phyloP scores from a whole-genome alignment of 176 grass and related monocot species.

The Rhipidocladum racemiflorum region DNA sequence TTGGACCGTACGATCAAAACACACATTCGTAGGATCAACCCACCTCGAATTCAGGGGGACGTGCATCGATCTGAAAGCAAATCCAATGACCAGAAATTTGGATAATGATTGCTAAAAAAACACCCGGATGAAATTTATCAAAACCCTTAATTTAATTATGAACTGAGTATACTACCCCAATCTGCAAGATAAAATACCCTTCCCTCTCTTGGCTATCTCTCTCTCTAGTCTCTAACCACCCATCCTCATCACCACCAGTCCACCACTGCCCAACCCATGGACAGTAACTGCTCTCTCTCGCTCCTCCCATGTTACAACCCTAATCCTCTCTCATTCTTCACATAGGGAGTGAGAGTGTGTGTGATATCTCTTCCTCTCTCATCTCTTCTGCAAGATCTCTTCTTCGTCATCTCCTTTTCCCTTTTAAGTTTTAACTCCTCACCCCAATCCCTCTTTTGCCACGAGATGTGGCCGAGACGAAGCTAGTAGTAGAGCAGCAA shows the following conservation, averaged over 20 bases:
- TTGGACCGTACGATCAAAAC: too few species aligned
- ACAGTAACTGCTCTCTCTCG: not conserved
- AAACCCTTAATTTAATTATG: not conserved
- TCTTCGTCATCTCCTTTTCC: slow-evolving; percentile 27
- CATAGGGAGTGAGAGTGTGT: too few species aligned
- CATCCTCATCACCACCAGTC: not conserved
- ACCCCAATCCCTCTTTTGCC: slow-evolving; percentile 50
- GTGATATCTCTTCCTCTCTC: not conserved
- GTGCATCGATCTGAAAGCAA: too few species aligned
- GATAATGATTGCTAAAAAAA: too few species aligned
- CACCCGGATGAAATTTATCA: too few species aligned
- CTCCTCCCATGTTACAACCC: not conserved
- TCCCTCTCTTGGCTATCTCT: not conserved
- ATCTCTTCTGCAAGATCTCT: slow-evolving; percentile 40
- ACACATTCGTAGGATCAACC: too few species aligned
- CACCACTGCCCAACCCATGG: not conserved
- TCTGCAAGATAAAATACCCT: not conserved
- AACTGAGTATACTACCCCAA: not conserved
- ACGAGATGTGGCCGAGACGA: slow-evolving; percentile 34
- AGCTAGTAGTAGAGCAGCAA: slow-evolving; percentile 21
- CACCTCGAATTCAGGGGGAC: too few species aligned
- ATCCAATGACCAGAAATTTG: too few species aligned
- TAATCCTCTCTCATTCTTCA: slow-evolving; percentile 7
- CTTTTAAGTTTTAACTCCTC: slow-evolving; percentile 28
- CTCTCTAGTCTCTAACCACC: slow-evolving; percentile 12